A percentile compares a stretch with the other conserved stretches of the same genome.
These are phyloP conservation scores for Mucor lusitanicus DNA, from an alignment of 371 early-diverging fungal genomes.

Conservation along the genomic window DNA sequence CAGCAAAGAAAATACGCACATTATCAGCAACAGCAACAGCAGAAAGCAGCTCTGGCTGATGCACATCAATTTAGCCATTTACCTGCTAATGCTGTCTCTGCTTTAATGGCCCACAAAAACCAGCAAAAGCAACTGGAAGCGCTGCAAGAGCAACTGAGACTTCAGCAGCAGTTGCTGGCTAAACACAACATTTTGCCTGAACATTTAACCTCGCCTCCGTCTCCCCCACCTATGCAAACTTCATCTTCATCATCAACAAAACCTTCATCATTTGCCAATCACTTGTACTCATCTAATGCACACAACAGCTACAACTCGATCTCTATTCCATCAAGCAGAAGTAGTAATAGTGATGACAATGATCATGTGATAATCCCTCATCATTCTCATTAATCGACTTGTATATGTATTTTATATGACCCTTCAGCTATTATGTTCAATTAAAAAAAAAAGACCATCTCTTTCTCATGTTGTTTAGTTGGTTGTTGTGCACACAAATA, in stretches of 20 bases:
- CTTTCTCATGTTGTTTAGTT: no score
- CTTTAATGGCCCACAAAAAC: slow-evolving; percentile 36
- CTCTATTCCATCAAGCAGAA: slow-evolving; percentile 13
- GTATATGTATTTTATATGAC: no score
- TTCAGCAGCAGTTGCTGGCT: slow-evolving; percentile 32
- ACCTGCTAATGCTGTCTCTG: slow-evolving; percentile 28
- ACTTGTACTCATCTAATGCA: not conserved
- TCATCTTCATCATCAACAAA: not conserved
- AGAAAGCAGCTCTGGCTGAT: not conserved
- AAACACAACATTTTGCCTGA: slow-evolving; percentile 22
- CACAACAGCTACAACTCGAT: slow-evolving; percentile 7
- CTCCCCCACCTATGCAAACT: not conserved
- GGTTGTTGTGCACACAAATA: no score
- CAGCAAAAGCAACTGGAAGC: slow-evolving; percentile 40
- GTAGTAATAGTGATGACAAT: slow-evolving; percentile 5
- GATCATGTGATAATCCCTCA: not conserved
- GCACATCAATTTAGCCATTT: slow-evolving; percentile 5
- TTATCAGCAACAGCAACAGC: not conserved
- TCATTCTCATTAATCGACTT: not conserved
- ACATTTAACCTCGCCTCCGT: not conserved
- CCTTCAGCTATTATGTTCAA: no score
- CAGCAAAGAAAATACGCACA: not conserved
- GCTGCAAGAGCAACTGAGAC: slow-evolving; percentile 39
- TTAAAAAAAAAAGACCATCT: no score
- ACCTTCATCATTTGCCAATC: not conserved